Conservation (phyloP, 352 stramenopile species). For the Pythium aphanidermatum region DNA sequence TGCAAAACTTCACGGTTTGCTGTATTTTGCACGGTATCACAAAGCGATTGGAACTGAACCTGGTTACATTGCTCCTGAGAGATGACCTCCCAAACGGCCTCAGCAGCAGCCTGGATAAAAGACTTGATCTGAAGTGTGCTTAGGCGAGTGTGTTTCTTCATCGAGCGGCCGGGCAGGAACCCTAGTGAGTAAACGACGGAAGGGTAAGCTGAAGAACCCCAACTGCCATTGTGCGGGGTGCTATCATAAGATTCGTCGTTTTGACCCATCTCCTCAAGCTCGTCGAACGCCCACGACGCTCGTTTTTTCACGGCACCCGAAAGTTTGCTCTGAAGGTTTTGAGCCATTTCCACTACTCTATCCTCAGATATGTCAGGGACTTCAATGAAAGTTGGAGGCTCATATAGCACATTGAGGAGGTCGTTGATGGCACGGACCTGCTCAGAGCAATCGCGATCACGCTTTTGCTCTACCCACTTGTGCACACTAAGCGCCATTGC, state of each 20-base stretch:
- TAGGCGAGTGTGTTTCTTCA: conserved; percentile 47
- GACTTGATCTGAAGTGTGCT: conserved; percentile 83
- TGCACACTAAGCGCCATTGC: conserved; percentile 86
- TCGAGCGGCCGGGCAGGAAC: conserved; percentile 43
- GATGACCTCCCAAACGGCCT: conserved; percentile 62
- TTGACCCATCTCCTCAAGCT: conserved; percentile 7
- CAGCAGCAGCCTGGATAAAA: conserved; percentile 71
- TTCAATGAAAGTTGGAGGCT: conserved; percentile 60
- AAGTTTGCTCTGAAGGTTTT: conserved; percentile 36
- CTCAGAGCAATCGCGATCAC: conserved; percentile 55
- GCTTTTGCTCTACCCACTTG: conserved; percentile 77
- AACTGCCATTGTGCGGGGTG: too few relatives aligned
- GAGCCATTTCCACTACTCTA: conserved; percentile 37
- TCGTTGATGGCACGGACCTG: conserved; percentile 78
- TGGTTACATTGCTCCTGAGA: conserved; percentile 44
- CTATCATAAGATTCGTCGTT: too few relatives aligned
- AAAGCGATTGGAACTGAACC: conserved; percentile 73
- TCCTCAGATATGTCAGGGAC: conserved; percentile 47
- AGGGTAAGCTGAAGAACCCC: conserved; percentile 41
- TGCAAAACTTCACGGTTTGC: conserved; percentile 29
- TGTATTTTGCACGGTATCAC: conserved; percentile 35
- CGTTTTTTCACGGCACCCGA: conserved; percentile 39
- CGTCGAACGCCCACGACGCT: conserved; percentile 54
- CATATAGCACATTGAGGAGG: conserved; percentile 54
- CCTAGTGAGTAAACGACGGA: conserved; percentile 61